phyloP scores from a whole-genome alignment of 2,329 filamentous ascomycete species.

The Colletotrichum tropicale region DNA sequence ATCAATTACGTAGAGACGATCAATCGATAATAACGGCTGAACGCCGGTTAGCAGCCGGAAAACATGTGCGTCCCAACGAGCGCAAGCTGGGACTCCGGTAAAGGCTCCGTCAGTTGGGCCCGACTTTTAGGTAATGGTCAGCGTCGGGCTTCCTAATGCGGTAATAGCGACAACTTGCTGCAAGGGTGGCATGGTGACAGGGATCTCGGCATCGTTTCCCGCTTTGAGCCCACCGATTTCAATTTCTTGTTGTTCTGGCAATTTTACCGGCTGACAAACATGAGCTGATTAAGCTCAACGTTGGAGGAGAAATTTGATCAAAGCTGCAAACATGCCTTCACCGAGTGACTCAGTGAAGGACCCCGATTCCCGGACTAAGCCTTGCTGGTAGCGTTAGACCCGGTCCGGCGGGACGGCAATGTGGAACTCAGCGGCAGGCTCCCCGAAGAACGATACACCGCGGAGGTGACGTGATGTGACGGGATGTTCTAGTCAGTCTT shows the following conservation, averaged over 20 bases:
- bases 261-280: background rate
- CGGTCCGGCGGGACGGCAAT: background rate
- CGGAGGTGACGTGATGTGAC: background rate
- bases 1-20: background rate
- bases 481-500: background rate
- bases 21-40: background rate
- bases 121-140: background rate
- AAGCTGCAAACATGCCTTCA: background rate
- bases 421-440: background rate
- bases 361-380: background rate
- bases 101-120: background rate
- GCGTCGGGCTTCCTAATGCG: background rate
- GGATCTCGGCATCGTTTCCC: background rate
- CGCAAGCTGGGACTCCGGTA: background rate
- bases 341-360: background rate
- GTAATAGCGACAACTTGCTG: background rate
- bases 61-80: background rate
- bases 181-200: background rate
- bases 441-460: rapidly evolving
- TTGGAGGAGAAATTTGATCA: background rate
- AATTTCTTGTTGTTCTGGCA: background rate
- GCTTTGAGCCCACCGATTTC: background rate
- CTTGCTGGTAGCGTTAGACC: background rate
- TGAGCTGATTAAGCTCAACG: background rate
- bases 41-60: background rate